phyloP scores from a whole-genome alignment of 2,329 filamentous ascomycete genomes.

The Fusarium acutatum region DNA sequence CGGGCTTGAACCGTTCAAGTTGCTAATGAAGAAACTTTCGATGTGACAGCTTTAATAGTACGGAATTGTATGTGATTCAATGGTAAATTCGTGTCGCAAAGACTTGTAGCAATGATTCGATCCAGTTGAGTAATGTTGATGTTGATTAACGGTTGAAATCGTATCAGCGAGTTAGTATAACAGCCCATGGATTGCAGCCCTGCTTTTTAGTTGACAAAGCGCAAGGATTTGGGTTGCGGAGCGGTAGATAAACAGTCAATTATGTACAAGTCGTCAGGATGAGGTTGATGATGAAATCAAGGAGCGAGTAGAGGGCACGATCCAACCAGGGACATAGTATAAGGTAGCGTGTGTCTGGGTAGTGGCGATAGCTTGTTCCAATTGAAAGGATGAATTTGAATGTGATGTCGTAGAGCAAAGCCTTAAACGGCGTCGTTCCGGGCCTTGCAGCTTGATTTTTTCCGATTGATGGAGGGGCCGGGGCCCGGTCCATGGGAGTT shows the following conservation, averaged over 20 bases:
- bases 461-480: slow-evolving; percentile 32
- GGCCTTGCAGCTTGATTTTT: slow-evolving; percentile 22
- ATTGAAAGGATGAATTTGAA: slow-evolving; percentile 13
- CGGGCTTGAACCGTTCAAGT: not conserved
- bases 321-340: not conserved
- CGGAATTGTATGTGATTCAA: not conserved
- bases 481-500: slow-evolving; percentile 24
- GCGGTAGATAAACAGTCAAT: not conserved
- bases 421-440: slow-evolving; percentile 17
- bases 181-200: slow-evolving; percentile 15
- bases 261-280: not conserved
- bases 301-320: not conserved
- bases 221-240: slow-evolving; percentile 5
- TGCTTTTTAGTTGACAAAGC: slow-evolving; percentile 16
- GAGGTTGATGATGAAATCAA: not conserved
- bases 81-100: not conserved
- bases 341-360: not conserved
- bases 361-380: slow-evolving; percentile 26
- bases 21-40: not conserved
- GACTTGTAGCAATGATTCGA: not conserved
- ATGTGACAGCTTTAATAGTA: not conserved
- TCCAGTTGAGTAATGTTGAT: slow-evolving; percentile 1
- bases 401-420: slow-evolving; percentile 25
- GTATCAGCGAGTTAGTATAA: slow-evolving; percentile 15
- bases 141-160: slow-evolving; percentile 14